Evolutionary conservation across 306 rosid genomes (phyloP).

Genomic region (Sesbania bispinosa): DNA sequence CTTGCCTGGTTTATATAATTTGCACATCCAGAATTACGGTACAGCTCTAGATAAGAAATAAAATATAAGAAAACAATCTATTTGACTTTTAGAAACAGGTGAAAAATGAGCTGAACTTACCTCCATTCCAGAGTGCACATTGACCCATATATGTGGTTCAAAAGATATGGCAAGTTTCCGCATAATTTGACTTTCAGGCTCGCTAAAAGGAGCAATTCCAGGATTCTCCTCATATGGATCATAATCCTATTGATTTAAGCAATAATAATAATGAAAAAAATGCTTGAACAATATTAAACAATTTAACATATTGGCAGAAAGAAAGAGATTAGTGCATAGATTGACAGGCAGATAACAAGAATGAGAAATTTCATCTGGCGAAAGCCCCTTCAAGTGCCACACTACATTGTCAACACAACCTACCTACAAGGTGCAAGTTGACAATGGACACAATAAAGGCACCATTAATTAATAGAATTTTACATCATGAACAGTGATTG

Average conservation of each 20-base stretch:
- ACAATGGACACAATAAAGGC: background rate
- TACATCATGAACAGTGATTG: background rate
- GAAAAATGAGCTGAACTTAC: conserved; percentile 35
- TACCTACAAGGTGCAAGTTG: conserved; percentile 6
- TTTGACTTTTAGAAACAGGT: background rate
- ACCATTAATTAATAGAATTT: background rate
- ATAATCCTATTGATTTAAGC: conserved; percentile 61
- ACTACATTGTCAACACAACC: background rate
- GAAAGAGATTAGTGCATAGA: background rate
- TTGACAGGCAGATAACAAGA: conserved; percentile 11
- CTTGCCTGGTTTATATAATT: conserved; percentile 11
- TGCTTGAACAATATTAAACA: background rate
- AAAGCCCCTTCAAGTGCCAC: background rate
- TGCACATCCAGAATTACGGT: conserved; percentile 7
- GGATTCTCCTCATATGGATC: conserved; percentile 99
- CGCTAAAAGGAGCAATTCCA: conserved; percentile 87
- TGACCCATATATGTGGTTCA: conserved; percentile 93
- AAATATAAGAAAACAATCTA: background rate
- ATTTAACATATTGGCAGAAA: background rate
- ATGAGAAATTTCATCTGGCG: background rate
- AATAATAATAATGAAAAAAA: conserved; percentile 20
- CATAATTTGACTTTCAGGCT: conserved; percentile 96
- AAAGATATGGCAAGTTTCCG: conserved; percentile 84
- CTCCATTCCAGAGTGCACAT: conserved; percentile 99
- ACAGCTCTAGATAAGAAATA: conserved; percentile 12